Base-by-base conservation (phyloP, 495 filamentous ascomycete genomes). In the Penicillium longicatenatum region DNA sequence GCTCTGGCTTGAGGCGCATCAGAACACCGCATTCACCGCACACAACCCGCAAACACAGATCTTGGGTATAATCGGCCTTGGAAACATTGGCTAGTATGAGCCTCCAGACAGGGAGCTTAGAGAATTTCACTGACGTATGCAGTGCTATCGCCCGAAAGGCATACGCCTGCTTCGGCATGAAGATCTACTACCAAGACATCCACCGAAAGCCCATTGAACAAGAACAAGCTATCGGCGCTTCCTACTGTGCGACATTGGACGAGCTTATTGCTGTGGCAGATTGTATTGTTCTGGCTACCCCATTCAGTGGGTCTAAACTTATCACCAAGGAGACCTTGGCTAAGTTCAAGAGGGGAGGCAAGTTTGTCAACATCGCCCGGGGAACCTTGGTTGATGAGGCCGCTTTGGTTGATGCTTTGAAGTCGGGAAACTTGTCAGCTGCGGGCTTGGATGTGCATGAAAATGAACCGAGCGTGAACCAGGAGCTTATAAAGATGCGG, bases 151-250 rank as follows among this genome's bases (percentile, higher is more conserved):
- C 58, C 24, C 52, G 58, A 3, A 60, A 60, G 47, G 52, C 58
- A n/a, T 55, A 60, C 16, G 58, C 58, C 12, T 60, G 58, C 17
- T 60, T 60, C 41, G 58, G 58, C 14, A 60, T 60, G 58, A 60
- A 60, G 37, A 60, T 60, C 45, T 60, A 55, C 29, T 60, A 60
- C 22, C 58, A 60, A 20, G 58, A 60, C 39, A n/a, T 55, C n/a
- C 50, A 56, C 22, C 58, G 53, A 31, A 57, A 57, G 30, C 45
- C 59, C 8, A 24, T 10, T 19, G 54, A 57, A 43, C 59, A 57
- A 50, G 59, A 57, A 50, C n/a, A 62, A 35, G 54, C 54, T 6
- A 30, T 57, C 19, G 35, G 33, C 19, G 58, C 58, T 3, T 52
- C 58, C 8, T 61, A 47, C 41, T 61, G 54, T 44, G 31, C 39